Conservation (phyloP, 352 stramenopile genomes). For the Peronosclerospora sorghi region DNA sequence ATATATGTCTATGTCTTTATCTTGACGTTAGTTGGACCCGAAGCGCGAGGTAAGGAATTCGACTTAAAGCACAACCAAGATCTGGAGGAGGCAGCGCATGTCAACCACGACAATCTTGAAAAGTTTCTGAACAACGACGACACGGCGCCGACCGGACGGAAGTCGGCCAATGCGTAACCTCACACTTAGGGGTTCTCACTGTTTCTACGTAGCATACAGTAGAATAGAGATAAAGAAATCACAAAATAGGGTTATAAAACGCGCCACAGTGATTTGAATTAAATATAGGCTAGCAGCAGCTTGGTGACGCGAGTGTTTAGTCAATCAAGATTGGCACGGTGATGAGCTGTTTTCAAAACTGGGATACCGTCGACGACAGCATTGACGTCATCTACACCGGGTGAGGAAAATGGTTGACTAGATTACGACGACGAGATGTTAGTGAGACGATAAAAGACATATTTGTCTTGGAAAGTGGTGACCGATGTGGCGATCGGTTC, state of each 20-base stretch:
- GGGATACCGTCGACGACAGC: too few relatives aligned
- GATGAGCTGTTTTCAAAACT: too few relatives aligned
- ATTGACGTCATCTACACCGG: conserved; percentile 4
- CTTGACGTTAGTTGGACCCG: conserved; percentile 34
- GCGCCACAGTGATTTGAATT: conserved; percentile 25
- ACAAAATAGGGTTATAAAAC: not conserved
- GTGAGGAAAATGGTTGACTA: conserved; percentile 5
- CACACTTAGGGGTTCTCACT: not conserved
- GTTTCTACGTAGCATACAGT: too few relatives aligned
- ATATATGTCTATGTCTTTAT: conserved; percentile 40
- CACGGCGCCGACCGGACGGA: conserved; percentile 5
- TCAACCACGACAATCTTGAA: conserved; percentile 23
- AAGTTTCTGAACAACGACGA: conserved; percentile 22
- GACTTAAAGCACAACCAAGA: conserved; percentile 30
- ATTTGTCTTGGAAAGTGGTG: conserved; percentile 78
- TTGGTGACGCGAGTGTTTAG: too few relatives aligned
- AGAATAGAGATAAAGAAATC: too few relatives aligned
- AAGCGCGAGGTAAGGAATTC: conserved; percentile 41
- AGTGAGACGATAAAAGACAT: conserved; percentile 76
- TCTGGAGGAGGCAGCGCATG: conserved; percentile 19
- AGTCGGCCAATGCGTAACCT: conserved; percentile 12
- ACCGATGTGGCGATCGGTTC: conserved; percentile 61
- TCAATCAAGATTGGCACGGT: too few relatives aligned
- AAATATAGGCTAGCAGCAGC: conserved; percentile 38
- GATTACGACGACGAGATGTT: conserved; percentile 29